Evolutionary conservation across 345 rosid species (phyloP), one percentile per base, ranked within the genome.

Genomic region (Ceriops zippeliana): DNA sequence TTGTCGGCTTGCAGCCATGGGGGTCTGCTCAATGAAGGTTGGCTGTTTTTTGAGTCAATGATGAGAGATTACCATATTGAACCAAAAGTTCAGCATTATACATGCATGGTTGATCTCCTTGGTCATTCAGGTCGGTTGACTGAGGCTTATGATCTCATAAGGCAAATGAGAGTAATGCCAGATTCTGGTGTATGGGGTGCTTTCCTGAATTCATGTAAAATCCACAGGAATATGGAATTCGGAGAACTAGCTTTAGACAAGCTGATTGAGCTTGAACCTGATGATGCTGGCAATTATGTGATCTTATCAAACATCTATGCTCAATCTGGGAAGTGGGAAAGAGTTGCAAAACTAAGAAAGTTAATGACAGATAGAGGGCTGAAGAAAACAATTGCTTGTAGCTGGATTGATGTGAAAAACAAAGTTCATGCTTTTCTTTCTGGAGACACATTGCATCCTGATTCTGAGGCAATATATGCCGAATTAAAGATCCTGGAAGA

Each of bases 101-200:
- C 82, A 4, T 81, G 85, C 67, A 78, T 78, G 80, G 70, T 76
- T 32, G 83, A 82, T 74, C 75, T 82, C 38, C 83, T 82, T 19
- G 81, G 79, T 52, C 83, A 58, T 52, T 68, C 76, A 5, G 86
- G 83, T 58, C 72, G 17, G 65, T 63, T 82, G 38, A 56, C 30
- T 38, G 86, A 82, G 76, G 86, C 86, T 47, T 8, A 32, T 19
- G 47, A 71, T 61, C 77, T 82, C 9, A 74, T 82, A 38, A 57
- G n/a, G 73, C 63, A 66, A 35, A 82, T 82, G 83, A 57, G 59
- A 22, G 74, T 79, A 13, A 52, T 47, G 38, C 81, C 83, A 6
- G 79, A 79, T 74, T 52, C 79, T 30, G 81, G 79, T 32, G 68
- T 77, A 57, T 82, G 85, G 83, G 81, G 83, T 47, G 79, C 83